phyloP scores from a whole-genome alignment of 1,284 basidiomycete genomes.

The Lignosus rhinocerotis region DNA sequence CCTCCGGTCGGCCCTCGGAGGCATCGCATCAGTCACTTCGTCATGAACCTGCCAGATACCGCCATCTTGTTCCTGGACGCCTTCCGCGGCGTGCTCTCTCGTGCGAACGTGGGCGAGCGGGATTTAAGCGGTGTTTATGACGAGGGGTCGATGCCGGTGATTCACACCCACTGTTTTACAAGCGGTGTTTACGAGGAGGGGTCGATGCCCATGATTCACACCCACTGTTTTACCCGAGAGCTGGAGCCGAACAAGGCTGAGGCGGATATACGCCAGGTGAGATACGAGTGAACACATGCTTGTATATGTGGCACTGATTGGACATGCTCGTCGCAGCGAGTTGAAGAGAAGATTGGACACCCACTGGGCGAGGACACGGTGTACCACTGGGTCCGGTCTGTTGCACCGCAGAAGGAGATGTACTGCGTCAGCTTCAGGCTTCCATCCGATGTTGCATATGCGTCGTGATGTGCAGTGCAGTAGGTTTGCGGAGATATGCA shows the following conservation, averaged over 20 bases:
- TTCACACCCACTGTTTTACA: too few relatives aligned
- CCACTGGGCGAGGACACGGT: slow-evolving; percentile 52
- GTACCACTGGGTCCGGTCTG: slow-evolving; percentile 85
- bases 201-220: slow-evolving; percentile 87
- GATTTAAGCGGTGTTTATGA: slow-evolving; percentile 49
- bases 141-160: slow-evolving; percentile 69
- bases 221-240: slow-evolving; percentile 95
- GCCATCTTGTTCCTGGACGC: slow-evolving; percentile 91
- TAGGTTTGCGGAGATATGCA: background rate
- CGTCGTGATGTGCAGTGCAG: slow-evolving; percentile 3
- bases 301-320: slow-evolving; percentile 12
- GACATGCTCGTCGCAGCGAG: slow-evolving; percentile 55
- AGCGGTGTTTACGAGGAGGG: slow-evolving; percentile 45
- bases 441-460: slow-evolving; percentile 57
- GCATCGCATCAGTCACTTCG: slow-evolving; percentile 78
- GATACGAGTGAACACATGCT: slow-evolving; percentile 26
- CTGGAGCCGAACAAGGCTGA: slow-evolving; percentile 68
- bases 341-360: slow-evolving; percentile 66
- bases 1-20: slow-evolving; percentile 37
- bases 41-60: slow-evolving; percentile 96
- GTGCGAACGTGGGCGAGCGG: slow-evolving; percentile 34
- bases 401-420: slow-evolving; percentile 98
- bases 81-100: slow-evolving; percentile 72
- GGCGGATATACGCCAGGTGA: slow-evolving; percentile 78
- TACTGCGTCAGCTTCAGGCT: slow-evolving; percentile 95